phyloP scores from a whole-genome alignment of 1,284 basidiomycete species.

The Gomphus bonarii region DNA sequence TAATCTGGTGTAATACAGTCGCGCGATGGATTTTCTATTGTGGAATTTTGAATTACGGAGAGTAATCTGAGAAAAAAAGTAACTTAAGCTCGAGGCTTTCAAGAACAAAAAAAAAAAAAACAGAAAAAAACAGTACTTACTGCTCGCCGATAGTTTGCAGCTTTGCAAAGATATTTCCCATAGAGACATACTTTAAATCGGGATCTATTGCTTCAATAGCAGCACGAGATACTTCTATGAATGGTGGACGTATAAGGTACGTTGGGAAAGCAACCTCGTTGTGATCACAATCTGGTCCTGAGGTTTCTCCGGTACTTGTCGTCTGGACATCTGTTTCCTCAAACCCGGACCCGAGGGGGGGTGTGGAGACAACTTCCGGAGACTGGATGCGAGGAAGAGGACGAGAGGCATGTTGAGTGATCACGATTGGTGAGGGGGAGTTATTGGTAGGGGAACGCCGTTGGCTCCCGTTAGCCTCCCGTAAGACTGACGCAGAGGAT shows the following conservation, averaged over 20 bases:
- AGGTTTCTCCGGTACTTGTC: not conserved
- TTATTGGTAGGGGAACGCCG: not conserved
- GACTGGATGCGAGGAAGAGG: not conserved
- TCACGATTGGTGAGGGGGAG: not conserved
- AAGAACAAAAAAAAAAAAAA: not conserved
- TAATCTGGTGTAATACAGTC: conserved; percentile 22
- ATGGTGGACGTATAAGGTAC: not conserved
- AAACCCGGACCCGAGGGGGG: not conserved
- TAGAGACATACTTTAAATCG: not conserved
- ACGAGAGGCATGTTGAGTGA: not conserved
- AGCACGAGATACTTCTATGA: not conserved
- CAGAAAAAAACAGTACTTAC: not conserved
- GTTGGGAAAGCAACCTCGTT: not conserved
- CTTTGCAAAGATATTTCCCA: not conserved
- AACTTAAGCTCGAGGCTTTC: too few species aligned
- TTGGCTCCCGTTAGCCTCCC: not conserved
- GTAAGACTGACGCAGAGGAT: not conserved
- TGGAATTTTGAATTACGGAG: not conserved
- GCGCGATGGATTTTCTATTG: conserved; percentile 17
- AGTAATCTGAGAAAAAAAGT: not conserved
- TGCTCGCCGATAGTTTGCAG: not conserved
- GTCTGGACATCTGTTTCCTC: conserved; percentile 1
- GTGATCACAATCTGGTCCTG: not conserved
- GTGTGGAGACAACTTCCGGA: not conserved
- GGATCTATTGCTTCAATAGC: not conserved